Percentiles rank a stretch among this genome's conserved stretches.
Conservation (phyloP, 305 asterid species). For the Fraxinus sp. region DNA sequence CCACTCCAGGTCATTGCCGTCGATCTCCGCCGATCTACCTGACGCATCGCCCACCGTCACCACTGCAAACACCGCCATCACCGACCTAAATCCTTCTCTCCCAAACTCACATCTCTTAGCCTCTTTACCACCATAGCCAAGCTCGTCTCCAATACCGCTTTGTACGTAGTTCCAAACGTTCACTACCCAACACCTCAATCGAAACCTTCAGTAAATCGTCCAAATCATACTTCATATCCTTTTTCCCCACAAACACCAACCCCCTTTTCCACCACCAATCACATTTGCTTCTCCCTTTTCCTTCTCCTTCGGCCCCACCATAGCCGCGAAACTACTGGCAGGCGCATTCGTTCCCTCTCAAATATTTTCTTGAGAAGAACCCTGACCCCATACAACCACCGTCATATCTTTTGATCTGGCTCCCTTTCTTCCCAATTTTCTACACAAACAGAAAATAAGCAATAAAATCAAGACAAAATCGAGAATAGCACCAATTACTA, state of each 20-base stretch:
- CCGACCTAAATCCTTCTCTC: slow-evolving; percentile 45
- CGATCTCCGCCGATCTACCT: no score
- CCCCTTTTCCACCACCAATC: slow-evolving; percentile 36
- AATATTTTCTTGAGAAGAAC: slow-evolving; percentile 22
- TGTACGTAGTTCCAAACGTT: slow-evolving; percentile 52
- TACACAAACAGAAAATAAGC: slow-evolving; percentile 37
- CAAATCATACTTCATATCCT: slow-evolving; percentile 40
- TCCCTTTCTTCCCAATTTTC: slow-evolving; percentile 28
- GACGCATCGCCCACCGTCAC: no score
- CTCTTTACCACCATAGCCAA: slow-evolving; percentile 51
- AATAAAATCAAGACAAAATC: slow-evolving; percentile 35
- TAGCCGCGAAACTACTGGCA: slow-evolving; percentile 26
- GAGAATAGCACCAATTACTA: slow-evolving; percentile 39
- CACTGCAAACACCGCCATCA: no score
- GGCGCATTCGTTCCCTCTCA: slow-evolving; percentile 16
- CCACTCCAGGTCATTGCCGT: no score
- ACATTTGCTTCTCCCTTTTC: slow-evolving; percentile 28
- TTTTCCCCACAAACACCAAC: slow-evolving; percentile 40
- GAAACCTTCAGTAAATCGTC: slow-evolving; percentile 55
- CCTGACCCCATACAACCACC: slow-evolving; percentile 24
- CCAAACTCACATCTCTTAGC: slow-evolving; percentile 45
- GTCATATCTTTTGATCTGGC: slow-evolving; percentile 24
- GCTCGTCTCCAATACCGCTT: slow-evolving; percentile 46
- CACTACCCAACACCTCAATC: slow-evolving; percentile 60
- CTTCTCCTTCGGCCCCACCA: slow-evolving; percentile 27